These are phyloP conservation scores for thale cress (Arabidopsis thaliana) DNA, from an alignment of 345 rosid genomes.

Conservation along the genomic window TAIR10.1 NC_003070.9:22347501-22348000, in stretches of 20 bases:
- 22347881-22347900: slow-evolving; percentile 36
- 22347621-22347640: background rate
- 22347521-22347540: slow-evolving; percentile 32
- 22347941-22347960: slow-evolving; percentile 58
- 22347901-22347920: slow-evolving; percentile 50
- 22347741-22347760: background rate
- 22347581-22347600: background rate
- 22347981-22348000: slow-evolving; percentile 63
- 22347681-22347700: background rate
- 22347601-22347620: background rate
- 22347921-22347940: slow-evolving; percentile 54
- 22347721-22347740: background rate
- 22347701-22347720: background rate
- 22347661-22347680: background rate
- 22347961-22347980: slow-evolving; percentile 59
- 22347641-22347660: background rate
- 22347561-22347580: background rate
- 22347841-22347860: slow-evolving; percentile 57
- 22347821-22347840: slow-evolving; percentile 42
- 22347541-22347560: slow-evolving; percentile 29
- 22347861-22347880: slow-evolving; percentile 36
- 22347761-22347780: background rate
- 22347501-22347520: slow-evolving; percentile 21
- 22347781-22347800: background rate
- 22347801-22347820: background rate